Base-by-base conservation (phyloP, 352 stramenopile species). In the Plasmopara halstedii region DNA sequence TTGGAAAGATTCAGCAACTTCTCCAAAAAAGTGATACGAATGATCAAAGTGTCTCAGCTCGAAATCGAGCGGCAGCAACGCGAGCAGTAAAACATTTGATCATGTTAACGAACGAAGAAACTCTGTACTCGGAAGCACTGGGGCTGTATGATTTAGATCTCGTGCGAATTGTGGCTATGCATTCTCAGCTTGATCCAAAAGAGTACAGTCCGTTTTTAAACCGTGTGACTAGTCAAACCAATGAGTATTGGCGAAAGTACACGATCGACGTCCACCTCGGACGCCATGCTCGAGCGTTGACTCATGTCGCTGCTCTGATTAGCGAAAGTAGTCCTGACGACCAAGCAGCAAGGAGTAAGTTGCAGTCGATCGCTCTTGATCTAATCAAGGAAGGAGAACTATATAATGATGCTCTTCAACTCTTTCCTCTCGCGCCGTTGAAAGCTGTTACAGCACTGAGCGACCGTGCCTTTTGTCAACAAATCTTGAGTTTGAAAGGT, bases 81-180 rank as follows among this genome's bases (percentile, higher is more conserved):
- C 62, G 70, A 21, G 70, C 70, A 19, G 67, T 88, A n/a, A 83
- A 86, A 43, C 76, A 90, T 26, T 44, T 90, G 11, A 77, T 83
- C 17, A 65, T 90, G 40, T 59, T 90, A 17, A 73, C 77, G 4
- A 50, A 82, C n/a, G 74, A 82, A n/a, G 70, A 88, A 29, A 51
- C 60, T 19, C 35, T 90, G 21, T 85, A 79, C 39, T 64, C 83
- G 20, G 67, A 87, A 46, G 74, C 74, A 1, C 54, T 90, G 8
- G 75, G 64, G 0, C 38, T 85, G 25, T 90, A 90, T 50, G 74
- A 90, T 43, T 32, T 90, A 15, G 46, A 60, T 1, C 64, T 90
- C 10, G 74, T 82, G 18, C 73, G 73, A 32, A 67, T 74, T 21
- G 48, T 90, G 1, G 73, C 76, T 17, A 65, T 63, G 21, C 70